These are phyloP conservation scores for Malassezia sympodialis DNA, from an alignment of 1,284 basidiomycete species.

Conservation along the genomic window DNA sequence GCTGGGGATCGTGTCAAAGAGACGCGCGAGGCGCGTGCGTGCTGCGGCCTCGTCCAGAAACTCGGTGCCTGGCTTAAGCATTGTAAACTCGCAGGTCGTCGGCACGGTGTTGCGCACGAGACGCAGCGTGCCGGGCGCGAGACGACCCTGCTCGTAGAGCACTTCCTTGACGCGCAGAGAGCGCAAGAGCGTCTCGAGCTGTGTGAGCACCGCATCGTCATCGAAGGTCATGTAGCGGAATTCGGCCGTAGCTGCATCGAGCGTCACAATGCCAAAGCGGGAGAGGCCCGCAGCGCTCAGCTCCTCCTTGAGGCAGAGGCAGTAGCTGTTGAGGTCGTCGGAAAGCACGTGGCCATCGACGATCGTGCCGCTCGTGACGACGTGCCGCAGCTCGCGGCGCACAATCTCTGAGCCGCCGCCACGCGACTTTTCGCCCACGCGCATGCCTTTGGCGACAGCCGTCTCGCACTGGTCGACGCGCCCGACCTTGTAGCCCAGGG, in stretches of 20 bases:
- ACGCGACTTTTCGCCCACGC: constrained; percentile 53
- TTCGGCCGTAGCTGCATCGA: constrained; percentile 91
- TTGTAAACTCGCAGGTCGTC: constrained; percentile 35
- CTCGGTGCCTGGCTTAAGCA: constrained; percentile 39
- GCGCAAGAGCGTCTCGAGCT: constrained; percentile 83
- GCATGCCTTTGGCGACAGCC: constrained; percentile 59
- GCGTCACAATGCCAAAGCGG: constrained; percentile 76
- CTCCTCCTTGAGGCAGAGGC: constrained; percentile 69
- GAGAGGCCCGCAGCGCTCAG: neutral
- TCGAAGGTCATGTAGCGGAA: constrained; percentile 83
- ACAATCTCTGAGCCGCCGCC: constrained; percentile 50
- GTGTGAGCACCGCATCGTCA: constrained; percentile 84
- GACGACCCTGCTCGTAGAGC: constrained; percentile 71
- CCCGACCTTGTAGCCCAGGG: constrained; percentile 78
- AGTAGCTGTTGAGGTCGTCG: constrained; percentile 90
- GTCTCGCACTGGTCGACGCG: constrained; percentile 96
- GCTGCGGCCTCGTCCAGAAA: constrained; percentile 34
- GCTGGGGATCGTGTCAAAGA: constrained; percentile 30
- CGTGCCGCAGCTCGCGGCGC: constrained; percentile 73
- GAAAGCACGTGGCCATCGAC: constrained; percentile 79
- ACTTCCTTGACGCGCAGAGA: constrained; percentile 88
- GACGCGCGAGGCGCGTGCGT: constrained; percentile 25
- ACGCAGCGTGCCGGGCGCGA: constrained; percentile 29
- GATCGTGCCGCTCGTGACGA: constrained; percentile 92
- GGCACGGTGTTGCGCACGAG: constrained; percentile 35